A percentile compares a stretch with the other conserved stretches of the same genome.
Evolutionary conservation across 2,329 filamentous ascomycete genomes (phyloP).

Genomic region (Ceratocystis ficicola): DNA sequence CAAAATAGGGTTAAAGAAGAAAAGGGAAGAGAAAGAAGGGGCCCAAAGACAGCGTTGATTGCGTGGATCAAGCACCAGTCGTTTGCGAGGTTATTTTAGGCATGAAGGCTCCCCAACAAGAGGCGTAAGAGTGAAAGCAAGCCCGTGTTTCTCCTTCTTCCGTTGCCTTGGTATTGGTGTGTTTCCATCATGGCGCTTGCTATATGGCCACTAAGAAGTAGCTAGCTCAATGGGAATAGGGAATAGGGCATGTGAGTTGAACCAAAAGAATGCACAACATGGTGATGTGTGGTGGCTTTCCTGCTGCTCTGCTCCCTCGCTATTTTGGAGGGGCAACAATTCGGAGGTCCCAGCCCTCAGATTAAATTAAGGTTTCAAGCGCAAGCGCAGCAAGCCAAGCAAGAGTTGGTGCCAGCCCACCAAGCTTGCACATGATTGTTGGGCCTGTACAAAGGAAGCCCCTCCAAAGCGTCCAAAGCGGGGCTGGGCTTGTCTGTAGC

Average conservation of each 20-base stretch:
- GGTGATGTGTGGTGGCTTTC: neutral
- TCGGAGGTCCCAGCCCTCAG: neutral
- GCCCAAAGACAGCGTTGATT: neutral
- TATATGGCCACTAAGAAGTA: too few species aligned
- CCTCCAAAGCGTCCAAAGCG: too few species aligned
- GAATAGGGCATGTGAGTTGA: too few species aligned
- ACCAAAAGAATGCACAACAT: neutral
- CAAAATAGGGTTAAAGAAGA: neutral
- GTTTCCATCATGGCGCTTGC: too few species aligned
- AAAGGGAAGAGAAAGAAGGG: neutral
- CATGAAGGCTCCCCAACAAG: too few species aligned
- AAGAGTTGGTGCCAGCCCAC: neutral
- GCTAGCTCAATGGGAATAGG: too few species aligned
- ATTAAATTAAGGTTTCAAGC: neutral
- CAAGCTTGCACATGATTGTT: neutral
- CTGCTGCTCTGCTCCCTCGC: neutral
- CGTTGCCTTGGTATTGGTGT: too few species aligned
- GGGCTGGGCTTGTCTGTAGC: neutral
- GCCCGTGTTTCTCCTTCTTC: too few species aligned
- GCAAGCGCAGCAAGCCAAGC: neutral
- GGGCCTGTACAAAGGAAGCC: neutral
- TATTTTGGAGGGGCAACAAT: neutral
- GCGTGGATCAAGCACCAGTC: neutral
- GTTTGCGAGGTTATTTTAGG: too few species aligned
- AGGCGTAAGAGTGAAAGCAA: too few species aligned